These are phyloP conservation scores for Rhodotorula kratochvilovae DNA, from an alignment of 768 basidiomycete genomes.

Conservation along the genomic window DNA sequence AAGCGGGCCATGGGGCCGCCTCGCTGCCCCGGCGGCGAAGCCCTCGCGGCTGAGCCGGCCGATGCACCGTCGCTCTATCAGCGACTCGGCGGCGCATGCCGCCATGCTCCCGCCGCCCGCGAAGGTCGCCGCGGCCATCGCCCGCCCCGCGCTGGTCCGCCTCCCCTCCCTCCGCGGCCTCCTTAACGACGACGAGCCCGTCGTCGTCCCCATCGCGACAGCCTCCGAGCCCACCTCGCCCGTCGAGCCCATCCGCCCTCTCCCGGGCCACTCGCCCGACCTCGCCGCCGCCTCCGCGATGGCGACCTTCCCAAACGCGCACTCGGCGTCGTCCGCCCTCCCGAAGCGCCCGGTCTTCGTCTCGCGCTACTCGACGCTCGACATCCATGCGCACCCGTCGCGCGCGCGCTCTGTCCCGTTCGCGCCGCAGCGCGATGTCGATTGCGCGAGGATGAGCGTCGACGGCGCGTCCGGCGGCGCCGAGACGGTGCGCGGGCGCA, in stretches of 20 bases:
- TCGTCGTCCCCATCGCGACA: neutral
- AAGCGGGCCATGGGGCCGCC: neutral
- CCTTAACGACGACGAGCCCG: neutral
- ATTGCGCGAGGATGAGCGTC: neutral
- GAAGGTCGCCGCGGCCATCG: neutral
- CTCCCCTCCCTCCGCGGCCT: slow-evolving; percentile 20
- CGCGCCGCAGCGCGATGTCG: neutral
- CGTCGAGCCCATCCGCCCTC: neutral
- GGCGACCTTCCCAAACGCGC: neutral
- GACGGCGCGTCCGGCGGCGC: neutral
- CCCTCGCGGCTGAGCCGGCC: neutral
- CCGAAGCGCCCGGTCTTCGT: neutral
- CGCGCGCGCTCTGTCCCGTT: neutral
- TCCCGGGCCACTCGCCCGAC: neutral
- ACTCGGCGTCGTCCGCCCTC: neutral
- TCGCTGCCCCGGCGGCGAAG: neutral
- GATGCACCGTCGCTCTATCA: neutral
- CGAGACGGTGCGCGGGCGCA: neutral
- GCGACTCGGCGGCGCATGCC: neutral
- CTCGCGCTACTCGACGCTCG: slow-evolving; percentile 9
- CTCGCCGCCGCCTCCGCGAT: neutral
- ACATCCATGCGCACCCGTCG: neutral
- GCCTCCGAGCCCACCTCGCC: neutral
- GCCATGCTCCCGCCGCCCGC: neutral
- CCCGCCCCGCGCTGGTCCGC: neutral